These are phyloP conservation scores for Wallacemonas sp. DNA, from an alignment of 208 protist species.

Conservation along the genomic window DNA sequence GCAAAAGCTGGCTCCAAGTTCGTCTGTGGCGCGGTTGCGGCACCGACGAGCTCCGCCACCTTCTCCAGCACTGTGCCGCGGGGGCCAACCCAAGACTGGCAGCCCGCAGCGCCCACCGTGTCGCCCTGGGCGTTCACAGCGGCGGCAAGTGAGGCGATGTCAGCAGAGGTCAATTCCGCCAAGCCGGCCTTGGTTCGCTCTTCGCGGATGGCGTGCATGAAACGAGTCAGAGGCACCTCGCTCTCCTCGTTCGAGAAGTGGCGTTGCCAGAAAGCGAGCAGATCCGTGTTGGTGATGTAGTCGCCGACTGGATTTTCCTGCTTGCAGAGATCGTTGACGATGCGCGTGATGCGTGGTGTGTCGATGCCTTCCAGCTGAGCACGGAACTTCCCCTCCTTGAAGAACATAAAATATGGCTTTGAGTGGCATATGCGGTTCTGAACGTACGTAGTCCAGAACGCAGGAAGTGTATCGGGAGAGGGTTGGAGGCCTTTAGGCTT, in stretches of 20 bases:
- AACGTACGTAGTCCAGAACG: conserved; percentile 66
- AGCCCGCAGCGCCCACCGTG: conserved; percentile 34
- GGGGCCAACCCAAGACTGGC: conserved; percentile 75
- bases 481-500: conserved; percentile 40
- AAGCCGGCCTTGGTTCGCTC: conserved; percentile 8
- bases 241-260: conserved; percentile 66
- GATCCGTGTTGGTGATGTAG: conserved; percentile 68
- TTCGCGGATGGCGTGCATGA: conserved; percentile 37
- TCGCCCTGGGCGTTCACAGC: conserved; percentile 28
- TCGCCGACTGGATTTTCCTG: conserved; percentile 69
- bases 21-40: not conserved
- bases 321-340: conserved; percentile 73
- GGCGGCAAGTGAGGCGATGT: conserved; percentile 29
- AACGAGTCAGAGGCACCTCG: conserved; percentile 52
- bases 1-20: conserved; percentile 8
- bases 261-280: conserved; percentile 69
- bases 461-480: conserved; percentile 53
- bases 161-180: conserved; percentile 12
- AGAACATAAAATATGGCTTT: conserved; percentile 88
- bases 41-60: conserved; percentile 16
- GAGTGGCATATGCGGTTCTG: conserved; percentile 64
- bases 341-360: conserved; percentile 79
- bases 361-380: conserved; percentile 77
- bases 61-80: conserved; percentile 21
- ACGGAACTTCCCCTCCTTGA: conserved; percentile 80